A percentile compares a stretch with the other conserved stretches of the same genome.
phyloP scores from a whole-genome alignment of 192 early-diverging fungal species.

The Chytriomyces sp. region DNA sequence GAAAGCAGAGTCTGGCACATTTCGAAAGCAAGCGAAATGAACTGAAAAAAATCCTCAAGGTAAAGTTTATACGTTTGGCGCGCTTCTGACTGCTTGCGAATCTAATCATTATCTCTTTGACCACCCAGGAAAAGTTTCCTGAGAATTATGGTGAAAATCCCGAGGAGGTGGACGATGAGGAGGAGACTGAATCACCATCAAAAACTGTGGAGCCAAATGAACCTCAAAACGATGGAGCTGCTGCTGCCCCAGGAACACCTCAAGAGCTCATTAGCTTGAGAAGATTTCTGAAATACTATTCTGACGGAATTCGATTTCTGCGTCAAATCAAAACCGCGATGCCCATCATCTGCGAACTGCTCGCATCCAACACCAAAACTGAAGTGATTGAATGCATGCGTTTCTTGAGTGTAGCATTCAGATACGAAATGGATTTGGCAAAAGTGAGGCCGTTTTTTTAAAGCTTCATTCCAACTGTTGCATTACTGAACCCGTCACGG shows the following conservation, averaged over 20 bases:
- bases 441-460: slow-evolving; percentile 50
- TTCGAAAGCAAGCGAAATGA: slow-evolving; percentile 72
- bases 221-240: not conserved
- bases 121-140: slow-evolving; percentile 33
- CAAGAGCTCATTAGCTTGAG: slow-evolving; percentile 47
- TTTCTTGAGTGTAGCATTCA: slow-evolving; percentile 85
- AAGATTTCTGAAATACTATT: slow-evolving; percentile 73
- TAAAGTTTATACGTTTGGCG: slow-evolving; percentile 29
- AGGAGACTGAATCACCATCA: not conserved
- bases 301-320: slow-evolving; percentile 87
- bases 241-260: slow-evolving; percentile 8
- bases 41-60: slow-evolving; percentile 72
- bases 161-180: slow-evolving; percentile 19
- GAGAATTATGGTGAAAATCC: slow-evolving; percentile 35
- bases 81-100: not conserved
- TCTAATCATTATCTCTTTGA: not conserved
- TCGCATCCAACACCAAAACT: slow-evolving; percentile 86
- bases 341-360: slow-evolving; percentile 78
- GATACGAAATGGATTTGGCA: slow-evolving; percentile 84
- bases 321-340: slow-evolving; percentile 76
- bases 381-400: slow-evolving; percentile 97
- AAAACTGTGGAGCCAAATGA: not conserved
- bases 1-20: slow-evolving; percentile 70
- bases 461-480: not conserved
- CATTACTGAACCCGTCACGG: not conserved